Evolutionary conservation across 2,329 filamentous ascomycete genomes (phyloP).

Genomic region (Neofusicoccum cordaticola): DNA sequence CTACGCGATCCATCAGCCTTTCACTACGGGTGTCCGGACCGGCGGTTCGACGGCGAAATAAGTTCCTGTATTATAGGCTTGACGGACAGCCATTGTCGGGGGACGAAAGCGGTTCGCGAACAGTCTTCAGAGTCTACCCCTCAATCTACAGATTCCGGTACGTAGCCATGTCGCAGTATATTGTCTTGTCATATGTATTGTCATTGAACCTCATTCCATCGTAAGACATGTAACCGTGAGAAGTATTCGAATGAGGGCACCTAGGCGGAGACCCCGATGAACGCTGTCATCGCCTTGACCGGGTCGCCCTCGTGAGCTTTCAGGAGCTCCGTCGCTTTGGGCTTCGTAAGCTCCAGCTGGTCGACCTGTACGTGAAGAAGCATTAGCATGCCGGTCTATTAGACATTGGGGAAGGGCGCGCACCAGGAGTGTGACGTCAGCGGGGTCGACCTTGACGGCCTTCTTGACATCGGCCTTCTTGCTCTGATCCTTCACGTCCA

Average conservation of each 20-base stretch:
- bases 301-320: conserved; percentile 69
- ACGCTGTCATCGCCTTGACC: conserved; percentile 65
- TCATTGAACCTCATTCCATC: background rate
- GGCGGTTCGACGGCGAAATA: too few relatives aligned
- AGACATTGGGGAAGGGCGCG: conserved; percentile 28
- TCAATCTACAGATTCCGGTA: background rate
- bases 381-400: background rate
- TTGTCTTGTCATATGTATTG: background rate
- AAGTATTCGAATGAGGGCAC: background rate
- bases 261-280: conserved; percentile 35
- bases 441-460: conserved; percentile 68
- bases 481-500: conserved; percentile 52
- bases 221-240: background rate
- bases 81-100: too few relatives aligned
- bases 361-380: conserved; percentile 51
- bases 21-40: too few relatives aligned
- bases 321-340: conserved; percentile 71
- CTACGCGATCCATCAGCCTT: too few relatives aligned
- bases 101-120: too few relatives aligned
- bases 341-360: conserved; percentile 68
- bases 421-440: conserved; percentile 68
- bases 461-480: conserved; percentile 44
- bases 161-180: background rate
- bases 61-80: too few relatives aligned
- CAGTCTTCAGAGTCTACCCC: too few relatives aligned